Percentiles rank a stretch among this genome's conserved stretches.
Evolutionary conservation across 2,329 filamentous ascomycete genomes (phyloP).

Genomic region (Pezicula neosporulosa): DNA sequence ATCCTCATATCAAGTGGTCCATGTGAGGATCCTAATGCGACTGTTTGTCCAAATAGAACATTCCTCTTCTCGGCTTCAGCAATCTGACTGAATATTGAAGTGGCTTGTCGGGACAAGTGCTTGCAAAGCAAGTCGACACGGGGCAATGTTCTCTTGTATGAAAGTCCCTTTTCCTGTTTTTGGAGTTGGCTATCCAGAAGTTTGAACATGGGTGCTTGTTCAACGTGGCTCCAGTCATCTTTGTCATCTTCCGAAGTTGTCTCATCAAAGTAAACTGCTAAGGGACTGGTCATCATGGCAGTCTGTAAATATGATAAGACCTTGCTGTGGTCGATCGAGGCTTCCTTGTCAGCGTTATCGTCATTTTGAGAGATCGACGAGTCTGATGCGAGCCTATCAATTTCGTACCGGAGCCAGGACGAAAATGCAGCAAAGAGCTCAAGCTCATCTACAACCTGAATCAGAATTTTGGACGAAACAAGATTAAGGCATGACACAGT

Average conservation of each 20-base stretch:
- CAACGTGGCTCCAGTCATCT: conserved; percentile 39
- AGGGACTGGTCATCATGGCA: conserved; percentile 62
- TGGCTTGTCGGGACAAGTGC: conserved; percentile 54
- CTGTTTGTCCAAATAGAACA: conserved; percentile 60
- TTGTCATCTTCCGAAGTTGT: conserved; percentile 48
- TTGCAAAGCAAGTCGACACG: conserved; percentile 62
- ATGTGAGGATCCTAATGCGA: conserved; percentile 14
- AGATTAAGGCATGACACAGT: conserved; percentile 73
- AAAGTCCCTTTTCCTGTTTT: conserved; percentile 21
- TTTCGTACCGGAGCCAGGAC: conserved; percentile 78
- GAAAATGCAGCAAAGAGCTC: conserved; percentile 76
- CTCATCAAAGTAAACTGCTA: conserved; percentile 57
- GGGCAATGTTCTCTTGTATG: conserved; percentile 48
- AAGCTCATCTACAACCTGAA: conserved; percentile 71
- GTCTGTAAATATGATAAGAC: conserved; percentile 76
- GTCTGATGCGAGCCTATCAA: conserved; percentile 70
- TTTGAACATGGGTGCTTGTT: conserved; percentile 44
- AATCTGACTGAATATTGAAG: conserved; percentile 62
- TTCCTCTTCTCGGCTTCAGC: conserved; percentile 67
- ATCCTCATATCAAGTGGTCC: conserved; percentile 24
- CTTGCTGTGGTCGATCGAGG: conserved; percentile 67
- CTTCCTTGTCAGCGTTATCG: conserved; percentile 75
- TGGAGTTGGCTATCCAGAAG: conserved; percentile 34
- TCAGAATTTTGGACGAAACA: conserved; percentile 69
- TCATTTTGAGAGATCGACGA: conserved; percentile 54